phyloP scores from a whole-genome alignment of 768 basidiomycete species.

The Podaxis pistillaris region DNA sequence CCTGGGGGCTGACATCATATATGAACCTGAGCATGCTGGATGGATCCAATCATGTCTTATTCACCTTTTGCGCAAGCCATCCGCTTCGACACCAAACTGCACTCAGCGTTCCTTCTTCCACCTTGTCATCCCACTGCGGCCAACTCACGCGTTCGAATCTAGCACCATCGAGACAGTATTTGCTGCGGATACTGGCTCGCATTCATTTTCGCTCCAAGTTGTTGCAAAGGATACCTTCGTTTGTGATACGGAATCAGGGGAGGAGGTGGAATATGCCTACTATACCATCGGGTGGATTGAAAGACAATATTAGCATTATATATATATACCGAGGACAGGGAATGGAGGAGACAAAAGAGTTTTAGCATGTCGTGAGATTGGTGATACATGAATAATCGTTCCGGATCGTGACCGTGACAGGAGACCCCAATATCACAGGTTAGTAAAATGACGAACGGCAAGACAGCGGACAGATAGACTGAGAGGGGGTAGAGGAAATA shows the following conservation, averaged over 20 bases:
- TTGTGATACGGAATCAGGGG: constrained; percentile 48
- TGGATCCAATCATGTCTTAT: constrained; percentile 69
- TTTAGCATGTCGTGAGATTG: not conserved
- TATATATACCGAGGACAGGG: not conserved
- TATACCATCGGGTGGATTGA: constrained; percentile 68
- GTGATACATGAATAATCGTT: not conserved
- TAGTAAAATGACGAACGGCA: not conserved
- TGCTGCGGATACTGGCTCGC: constrained; percentile 8
- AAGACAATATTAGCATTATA: not conserved
- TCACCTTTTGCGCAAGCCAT: constrained; percentile 41
- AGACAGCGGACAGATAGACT: too few species aligned
- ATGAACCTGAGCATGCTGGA: constrained; percentile 65
- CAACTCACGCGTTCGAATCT: constrained; percentile 61
- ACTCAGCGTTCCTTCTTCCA: constrained; percentile 47
- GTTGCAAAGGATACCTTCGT: constrained; percentile 47
- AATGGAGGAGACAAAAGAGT: constrained; percentile 2
- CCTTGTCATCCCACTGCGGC: constrained; percentile 73
- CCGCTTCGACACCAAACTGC: not conserved
- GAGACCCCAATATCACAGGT: not conserved
- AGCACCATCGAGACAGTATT: constrained; percentile 59
- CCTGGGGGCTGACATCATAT: constrained; percentile 82
- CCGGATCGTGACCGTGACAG: not conserved
- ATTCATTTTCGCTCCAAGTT: constrained; percentile 7
- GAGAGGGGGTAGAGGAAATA: not conserved
- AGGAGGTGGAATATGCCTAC: constrained; percentile 68